Conservation (phyloP, 495 filamentous ascomycete species). For the Chaetomium cochliodes region DNA sequence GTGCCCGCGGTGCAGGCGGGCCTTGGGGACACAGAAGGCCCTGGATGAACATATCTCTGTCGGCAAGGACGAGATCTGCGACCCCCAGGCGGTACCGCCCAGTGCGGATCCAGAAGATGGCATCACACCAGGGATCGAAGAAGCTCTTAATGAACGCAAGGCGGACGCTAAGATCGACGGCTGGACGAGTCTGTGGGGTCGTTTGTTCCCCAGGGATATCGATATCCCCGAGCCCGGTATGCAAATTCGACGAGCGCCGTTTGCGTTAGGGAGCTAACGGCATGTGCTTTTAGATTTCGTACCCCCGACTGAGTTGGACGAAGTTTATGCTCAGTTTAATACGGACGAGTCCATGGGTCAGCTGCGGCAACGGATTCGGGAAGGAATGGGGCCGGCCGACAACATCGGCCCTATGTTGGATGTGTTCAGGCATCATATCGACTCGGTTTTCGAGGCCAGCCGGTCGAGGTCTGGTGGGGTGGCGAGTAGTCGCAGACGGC, state of each 20-base stretch:
- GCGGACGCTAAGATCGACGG: conserved; percentile 30
- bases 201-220: conserved; percentile 25
- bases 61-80: conserved; percentile 26
- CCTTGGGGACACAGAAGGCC: conserved; percentile 22
- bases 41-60: conserved; percentile 24
- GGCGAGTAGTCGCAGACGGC: not conserved
- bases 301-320: conserved; percentile 35
- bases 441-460: conserved; percentile 10
- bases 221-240: conserved; percentile 26
- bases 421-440: conserved; percentile 20
- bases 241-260: not conserved
- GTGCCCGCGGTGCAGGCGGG: conserved; percentile 32
- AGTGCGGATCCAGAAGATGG: conserved; percentile 36
- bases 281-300: conserved; percentile 28
- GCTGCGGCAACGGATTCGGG: conserved; percentile 8
- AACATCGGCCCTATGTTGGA: not conserved
- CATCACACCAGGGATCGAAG: conserved; percentile 27
- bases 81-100: conserved; percentile 1
- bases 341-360: not conserved
- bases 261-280: not conserved
- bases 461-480: not conserved
- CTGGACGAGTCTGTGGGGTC: conserved; percentile 33
- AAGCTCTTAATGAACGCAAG: conserved; percentile 32
- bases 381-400: not conserved
- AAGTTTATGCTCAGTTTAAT: conserved; percentile 29